These are phyloP conservation scores for Rhizopus delemar DNA, from an alignment of 371 early-diverging fungal species.

Conservation along the genomic window DNA sequence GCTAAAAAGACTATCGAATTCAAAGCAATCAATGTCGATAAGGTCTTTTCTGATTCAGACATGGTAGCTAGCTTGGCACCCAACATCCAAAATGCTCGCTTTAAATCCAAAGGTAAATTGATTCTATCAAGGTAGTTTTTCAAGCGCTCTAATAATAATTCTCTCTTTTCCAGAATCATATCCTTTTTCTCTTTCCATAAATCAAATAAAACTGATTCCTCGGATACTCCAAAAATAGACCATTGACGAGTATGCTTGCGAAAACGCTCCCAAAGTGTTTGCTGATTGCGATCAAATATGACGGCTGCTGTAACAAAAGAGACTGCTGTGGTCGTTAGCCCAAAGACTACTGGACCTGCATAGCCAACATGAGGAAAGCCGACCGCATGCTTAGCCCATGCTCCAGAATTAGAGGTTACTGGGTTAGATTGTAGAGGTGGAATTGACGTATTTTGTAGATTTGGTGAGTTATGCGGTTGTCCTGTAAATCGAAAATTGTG, in stretches of 20 bases:
- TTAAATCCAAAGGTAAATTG: conserved; percentile 46
- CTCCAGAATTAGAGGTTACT: not conserved
- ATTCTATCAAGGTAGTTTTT: conserved; percentile 6
- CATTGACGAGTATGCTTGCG: conserved; percentile 16
- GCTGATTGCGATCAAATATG: conserved; percentile 28
- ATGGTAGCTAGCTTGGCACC: conserved; percentile 45
- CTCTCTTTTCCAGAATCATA: conserved; percentile 14
- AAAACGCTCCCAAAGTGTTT: conserved; percentile 27
- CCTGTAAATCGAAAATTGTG: not conserved
- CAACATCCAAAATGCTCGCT: conserved; percentile 44
- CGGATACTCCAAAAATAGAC: conserved; percentile 20
- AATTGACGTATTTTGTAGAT: not conserved
- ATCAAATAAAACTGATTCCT: conserved; percentile 10
- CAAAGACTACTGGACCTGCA: conserved; percentile 23
- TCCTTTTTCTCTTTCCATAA: conserved; percentile 22
- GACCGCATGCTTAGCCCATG: not conserved
- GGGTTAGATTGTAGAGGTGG: not conserved
- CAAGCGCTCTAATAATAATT: conserved; percentile 12
- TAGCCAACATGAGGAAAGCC: conserved; percentile 23
- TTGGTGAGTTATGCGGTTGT: not conserved
- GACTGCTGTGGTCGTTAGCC: conserved; percentile 11
- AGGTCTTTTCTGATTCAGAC: conserved; percentile 53
- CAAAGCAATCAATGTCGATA: conserved; percentile 63
- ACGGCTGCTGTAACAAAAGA: conserved; percentile 26
- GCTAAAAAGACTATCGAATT: conserved; percentile 70